Percentiles rank a stretch among this genome's conserved stretches.
Evolutionary conservation across 805 yeast genomes (phyloP).

Genomic region (Candida oleophila): DNA sequence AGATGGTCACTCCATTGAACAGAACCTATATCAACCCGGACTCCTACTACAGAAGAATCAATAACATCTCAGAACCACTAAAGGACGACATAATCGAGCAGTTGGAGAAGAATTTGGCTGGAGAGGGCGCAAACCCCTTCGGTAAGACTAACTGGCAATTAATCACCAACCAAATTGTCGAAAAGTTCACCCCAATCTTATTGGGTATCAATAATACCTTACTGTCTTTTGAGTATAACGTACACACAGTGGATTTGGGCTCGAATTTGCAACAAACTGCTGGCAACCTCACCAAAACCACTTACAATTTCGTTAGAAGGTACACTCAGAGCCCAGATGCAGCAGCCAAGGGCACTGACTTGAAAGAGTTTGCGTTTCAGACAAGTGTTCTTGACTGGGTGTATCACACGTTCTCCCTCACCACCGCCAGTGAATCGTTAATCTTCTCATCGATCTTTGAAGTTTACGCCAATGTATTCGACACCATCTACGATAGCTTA

Average conservation of each 20-base stretch:
- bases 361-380: conserved; percentile 23
- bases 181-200: conserved; percentile 54
- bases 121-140: conserved; percentile 34
- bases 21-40: conserved; percentile 49
- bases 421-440: conserved; percentile 41
- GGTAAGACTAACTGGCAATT: conserved; percentile 52
- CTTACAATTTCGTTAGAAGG: conserved; percentile 47
- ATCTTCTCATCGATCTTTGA: conserved; percentile 49
- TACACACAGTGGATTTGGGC: neutral
- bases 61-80: conserved; percentile 30
- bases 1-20: conserved; percentile 53
- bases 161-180: conserved; percentile 46
- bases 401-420: conserved; percentile 39
- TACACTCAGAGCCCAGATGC: conserved; percentile 27
- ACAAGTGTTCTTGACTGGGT: conserved; percentile 48
- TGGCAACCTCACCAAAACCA: conserved; percentile 36
- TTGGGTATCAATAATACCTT: conserved; percentile 40
- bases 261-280: conserved; percentile 25
- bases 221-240: conserved; percentile 5
- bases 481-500: conserved; percentile 34
- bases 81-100: conserved; percentile 34
- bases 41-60: conserved; percentile 43
- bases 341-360: conserved; percentile 2
- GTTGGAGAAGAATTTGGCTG: conserved; percentile 24
- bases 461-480: conserved; percentile 39